Evolutionary conservation across 2,329 filamentous ascomycete species (phyloP), one percentile per base, ranked within the genome.

Genomic region (Phyllachora maydis): DNA sequence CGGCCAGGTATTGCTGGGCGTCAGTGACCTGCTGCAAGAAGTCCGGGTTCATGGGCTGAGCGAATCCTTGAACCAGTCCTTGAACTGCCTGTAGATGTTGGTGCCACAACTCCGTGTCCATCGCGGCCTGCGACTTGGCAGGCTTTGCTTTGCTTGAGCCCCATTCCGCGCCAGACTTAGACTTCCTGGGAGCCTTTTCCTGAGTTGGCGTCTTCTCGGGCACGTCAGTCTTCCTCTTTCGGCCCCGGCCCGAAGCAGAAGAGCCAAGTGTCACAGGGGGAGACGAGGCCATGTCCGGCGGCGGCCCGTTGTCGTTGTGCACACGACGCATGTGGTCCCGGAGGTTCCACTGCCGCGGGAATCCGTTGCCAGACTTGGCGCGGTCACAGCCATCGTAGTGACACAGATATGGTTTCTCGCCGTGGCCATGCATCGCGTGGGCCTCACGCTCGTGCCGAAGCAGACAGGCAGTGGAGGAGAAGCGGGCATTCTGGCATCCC

Each of bases 291-390:
- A 40, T 26, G 22, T 34, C 32, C 14, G 28, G 23, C 2, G 30
- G 17, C 17, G 34, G 25, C 18, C 35, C 32, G 22, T 35, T 37
- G 39, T 67, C 64, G 34, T 70, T 70, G 54, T 95, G 85, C 6
- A 93, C 83, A 31, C 85, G 74, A 53, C 81, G 79, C 83, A 93
- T 93, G 59, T 95, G 85, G 52, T 95, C 85, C 47, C 76, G 72
- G 25, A 92, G 65, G 52, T 95, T 95, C 79, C 88, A 95, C 39
- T 83, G 74, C 38, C 85, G 73, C 18, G 83, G 85, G 42, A 95
- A 95, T 37, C 85, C 85, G 45, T 85, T 81, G 37, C 81, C 82
- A 13, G 65, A 56, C 16, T 74, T 57, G 28, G 79, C 70, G 33
- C 85, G 74, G 41, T 93, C 82, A 41, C 85, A 95, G 30, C 78